Evolutionary conservation across 495 filamentous ascomycete species (phyloP).

Genomic region (Penicillium canariense): DNA sequence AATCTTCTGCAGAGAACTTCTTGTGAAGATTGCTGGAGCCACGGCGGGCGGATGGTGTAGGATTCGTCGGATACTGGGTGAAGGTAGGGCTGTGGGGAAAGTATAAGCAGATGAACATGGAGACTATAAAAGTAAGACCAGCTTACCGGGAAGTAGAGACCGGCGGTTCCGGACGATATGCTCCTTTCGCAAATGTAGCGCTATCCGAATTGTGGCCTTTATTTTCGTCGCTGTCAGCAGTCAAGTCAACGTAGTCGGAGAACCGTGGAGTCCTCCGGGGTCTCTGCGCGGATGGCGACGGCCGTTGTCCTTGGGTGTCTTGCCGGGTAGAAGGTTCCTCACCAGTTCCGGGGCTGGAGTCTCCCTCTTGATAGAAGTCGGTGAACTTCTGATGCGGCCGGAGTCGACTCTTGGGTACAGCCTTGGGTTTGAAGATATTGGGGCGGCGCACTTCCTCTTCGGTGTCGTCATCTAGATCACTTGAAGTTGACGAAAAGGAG

Average conservation of each 20-base stretch:
- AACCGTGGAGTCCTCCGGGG: slow-evolving; percentile 13
- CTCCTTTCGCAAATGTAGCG: slow-evolving; percentile 28
- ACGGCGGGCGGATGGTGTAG: slow-evolving; percentile 40
- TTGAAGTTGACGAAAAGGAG: slow-evolving; percentile 38
- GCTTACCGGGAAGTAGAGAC: slow-evolving; percentile 23
- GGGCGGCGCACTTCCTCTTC: slow-evolving; percentile 20
- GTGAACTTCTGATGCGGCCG: slow-evolving; percentile 34
- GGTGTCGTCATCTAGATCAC: slow-evolving; percentile 33
- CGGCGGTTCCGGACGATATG: slow-evolving; percentile 16
- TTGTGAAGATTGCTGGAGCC: slow-evolving; percentile 78
- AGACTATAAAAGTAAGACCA: too few relatives aligned
- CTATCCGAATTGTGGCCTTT: slow-evolving; percentile 44
- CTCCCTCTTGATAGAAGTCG: slow-evolving; percentile 28
- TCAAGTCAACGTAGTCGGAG: slow-evolving; percentile 13
- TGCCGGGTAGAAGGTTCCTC: slow-evolving; percentile 20
- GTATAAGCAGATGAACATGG: background rate
- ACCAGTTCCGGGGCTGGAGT: slow-evolving; percentile 32
- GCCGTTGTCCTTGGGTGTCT: slow-evolving; percentile 1
- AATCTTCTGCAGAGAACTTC: slow-evolving; percentile 61
- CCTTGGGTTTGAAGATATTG: slow-evolving; percentile 36
- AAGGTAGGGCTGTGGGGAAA: slow-evolving; percentile 7
- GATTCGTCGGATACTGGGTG: slow-evolving; percentile 2
- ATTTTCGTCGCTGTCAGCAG: slow-evolving; percentile 26
- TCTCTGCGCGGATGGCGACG: slow-evolving; percentile 7
- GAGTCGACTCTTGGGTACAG: slow-evolving; percentile 44